These are phyloP conservation scores for Colletotrichum phormii DNA, from an alignment of 2,329 filamentous ascomycete species.

Conservation along the genomic window DNA sequence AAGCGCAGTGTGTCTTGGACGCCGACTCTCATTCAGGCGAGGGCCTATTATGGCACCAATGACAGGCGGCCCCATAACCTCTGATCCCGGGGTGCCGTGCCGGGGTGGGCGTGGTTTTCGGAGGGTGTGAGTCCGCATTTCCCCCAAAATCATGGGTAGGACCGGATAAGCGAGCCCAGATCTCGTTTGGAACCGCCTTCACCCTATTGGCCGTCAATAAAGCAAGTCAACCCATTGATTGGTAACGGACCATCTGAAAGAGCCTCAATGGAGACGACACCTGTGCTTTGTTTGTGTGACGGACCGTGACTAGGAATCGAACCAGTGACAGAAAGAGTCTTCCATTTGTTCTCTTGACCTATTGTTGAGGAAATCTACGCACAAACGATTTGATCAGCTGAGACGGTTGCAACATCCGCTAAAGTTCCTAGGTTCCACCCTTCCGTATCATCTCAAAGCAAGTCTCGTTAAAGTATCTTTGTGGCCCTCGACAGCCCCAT, in stretches of 20 bases:
- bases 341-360: background rate
- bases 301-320: background rate
- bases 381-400: background rate
- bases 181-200: background rate
- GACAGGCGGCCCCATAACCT: conserved; percentile 1
- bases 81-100: background rate
- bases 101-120: background rate
- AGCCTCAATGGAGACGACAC: background rate
- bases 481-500: background rate
- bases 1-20: background rate
- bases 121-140: conserved; percentile 22
- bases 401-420: background rate
- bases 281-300: background rate
- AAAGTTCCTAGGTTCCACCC: background rate
- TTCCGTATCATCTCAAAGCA: background rate
- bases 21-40: background rate
- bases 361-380: background rate
- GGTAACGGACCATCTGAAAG: too few relatives aligned
- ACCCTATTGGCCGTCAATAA: background rate
- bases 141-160: background rate
- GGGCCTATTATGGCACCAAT: conserved; percentile 27
- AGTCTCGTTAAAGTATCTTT: background rate
- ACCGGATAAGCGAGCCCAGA: background rate
- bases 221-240: too few relatives aligned
- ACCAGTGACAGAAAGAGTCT: background rate